Percentiles rank a stretch among this genome's conserved stretches.
Conservation (phyloP, 257 asterid species). For the Fraxinus quadrangulata region DNA sequence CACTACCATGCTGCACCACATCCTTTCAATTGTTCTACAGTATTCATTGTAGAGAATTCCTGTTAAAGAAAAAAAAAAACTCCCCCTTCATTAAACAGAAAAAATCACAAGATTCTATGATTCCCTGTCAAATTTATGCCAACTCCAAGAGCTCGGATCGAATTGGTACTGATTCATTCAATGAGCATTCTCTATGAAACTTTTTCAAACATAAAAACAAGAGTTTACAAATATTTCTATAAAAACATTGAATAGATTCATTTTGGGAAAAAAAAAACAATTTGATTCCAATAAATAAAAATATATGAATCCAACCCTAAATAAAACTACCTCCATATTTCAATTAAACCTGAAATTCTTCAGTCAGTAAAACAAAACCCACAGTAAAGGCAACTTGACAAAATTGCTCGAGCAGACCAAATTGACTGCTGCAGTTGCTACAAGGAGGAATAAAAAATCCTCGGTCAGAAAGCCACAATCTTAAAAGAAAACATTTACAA, state of each 20-base stretch:
- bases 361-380: slow-evolving; percentile 9
- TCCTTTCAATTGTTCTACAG: too few relatives aligned
- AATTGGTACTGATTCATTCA: too few relatives aligned
- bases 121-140: too few relatives aligned
- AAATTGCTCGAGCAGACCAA: slow-evolving; percentile 63
- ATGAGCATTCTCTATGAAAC: too few relatives aligned
- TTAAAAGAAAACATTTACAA: slow-evolving; percentile 52
- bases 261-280: too few relatives aligned
- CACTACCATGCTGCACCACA: too few relatives aligned
- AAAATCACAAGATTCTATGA: too few relatives aligned
- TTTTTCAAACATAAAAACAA: too few relatives aligned
- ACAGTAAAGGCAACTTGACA: slow-evolving; percentile 38
- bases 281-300: neutral
- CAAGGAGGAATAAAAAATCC: slow-evolving; percentile 42
- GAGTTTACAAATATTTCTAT: neutral
- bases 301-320: neutral
- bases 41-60: too few relatives aligned
- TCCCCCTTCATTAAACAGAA: too few relatives aligned
- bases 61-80: too few relatives aligned
- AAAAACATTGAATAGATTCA: neutral
- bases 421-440: slow-evolving; percentile 52
- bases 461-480: slow-evolving; percentile 26
- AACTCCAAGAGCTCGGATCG: too few relatives aligned
- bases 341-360: neutral
- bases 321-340: neutral